Percentiles rank a stretch among this genome's conserved stretches.
Conservation (phyloP, 495 filamentous ascomycete species). For the Rostrohypoxylon terebratum region DNA sequence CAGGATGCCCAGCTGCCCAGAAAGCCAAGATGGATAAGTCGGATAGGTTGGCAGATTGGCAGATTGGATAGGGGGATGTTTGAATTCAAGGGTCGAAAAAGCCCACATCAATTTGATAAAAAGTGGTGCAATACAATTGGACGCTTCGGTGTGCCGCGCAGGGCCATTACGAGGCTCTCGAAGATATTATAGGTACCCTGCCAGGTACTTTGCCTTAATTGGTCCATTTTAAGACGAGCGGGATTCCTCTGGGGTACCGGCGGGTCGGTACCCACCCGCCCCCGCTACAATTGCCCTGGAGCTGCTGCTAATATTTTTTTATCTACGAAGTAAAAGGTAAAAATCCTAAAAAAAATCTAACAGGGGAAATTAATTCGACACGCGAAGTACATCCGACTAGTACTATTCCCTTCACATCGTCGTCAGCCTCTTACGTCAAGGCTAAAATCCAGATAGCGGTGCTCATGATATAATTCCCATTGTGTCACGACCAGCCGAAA, state of each 20-base stretch:
- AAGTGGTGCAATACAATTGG: not conserved
- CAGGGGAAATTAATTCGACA: not conserved
- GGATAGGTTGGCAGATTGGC: not conserved
- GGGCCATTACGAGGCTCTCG: constrained; percentile 31
- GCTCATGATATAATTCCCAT: not conserved
- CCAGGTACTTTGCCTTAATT: not conserved
- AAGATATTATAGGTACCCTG: no score
- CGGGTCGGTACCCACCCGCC: not conserved
- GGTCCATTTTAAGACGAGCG: not conserved
- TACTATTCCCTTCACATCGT: constrained; percentile 1
- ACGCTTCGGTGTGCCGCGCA: constrained; percentile 13
- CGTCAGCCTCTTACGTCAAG: constrained; percentile 17
- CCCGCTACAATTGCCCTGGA: not conserved
- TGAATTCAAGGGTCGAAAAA: constrained; percentile 14
- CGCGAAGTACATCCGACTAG: not conserved
- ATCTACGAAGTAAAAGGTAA: not conserved
- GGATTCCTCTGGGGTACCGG: not conserved
- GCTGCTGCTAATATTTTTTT: not conserved
- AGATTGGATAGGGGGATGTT: constrained; percentile 27
- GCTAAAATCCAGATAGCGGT: not conserved
- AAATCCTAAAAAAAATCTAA: not conserved
- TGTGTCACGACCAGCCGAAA: not conserved
- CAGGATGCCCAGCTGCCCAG: constrained; percentile 7
- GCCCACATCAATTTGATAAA: constrained; percentile 28
- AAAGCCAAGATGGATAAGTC: constrained; percentile 1